These are phyloP conservation scores for Eremochloa ophiuroides DNA, from an alignment of 176 grass and related monocot species.

Conservation along the genomic window DNA sequence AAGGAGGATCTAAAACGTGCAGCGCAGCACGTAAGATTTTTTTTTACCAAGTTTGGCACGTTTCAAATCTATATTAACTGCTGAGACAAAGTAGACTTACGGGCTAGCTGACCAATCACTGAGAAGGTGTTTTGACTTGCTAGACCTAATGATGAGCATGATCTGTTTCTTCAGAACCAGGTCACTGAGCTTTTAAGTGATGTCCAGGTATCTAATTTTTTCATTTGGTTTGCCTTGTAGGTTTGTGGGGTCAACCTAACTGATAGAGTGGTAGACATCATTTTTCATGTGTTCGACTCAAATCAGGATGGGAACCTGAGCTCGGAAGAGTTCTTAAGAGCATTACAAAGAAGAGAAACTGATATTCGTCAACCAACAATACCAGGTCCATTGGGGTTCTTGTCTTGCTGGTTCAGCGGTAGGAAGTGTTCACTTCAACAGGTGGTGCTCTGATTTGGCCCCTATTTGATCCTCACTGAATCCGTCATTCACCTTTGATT, in stretches of 20 bases:
- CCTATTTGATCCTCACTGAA: neutral
- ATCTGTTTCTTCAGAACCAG: neutral
- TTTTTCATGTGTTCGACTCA: conserved; percentile 81
- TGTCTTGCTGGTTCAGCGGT: conserved; percentile 59
- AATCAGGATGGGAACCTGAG: conserved; percentile 76
- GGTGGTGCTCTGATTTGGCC: conserved; percentile 5
- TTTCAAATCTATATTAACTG: neutral
- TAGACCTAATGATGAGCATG: neutral
- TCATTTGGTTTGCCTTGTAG: conserved; percentile 21
- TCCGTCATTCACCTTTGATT: neutral
- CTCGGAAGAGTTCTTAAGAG: conserved; percentile 69
- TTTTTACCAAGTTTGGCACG: neutral
- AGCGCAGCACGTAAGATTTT: conserved; percentile 58
- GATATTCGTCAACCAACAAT: conserved; percentile 46
- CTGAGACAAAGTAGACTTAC: neutral
- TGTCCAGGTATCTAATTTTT: neutral
- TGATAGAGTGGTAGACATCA: conserved; percentile 72
- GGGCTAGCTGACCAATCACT: neutral
- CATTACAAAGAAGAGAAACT: conserved; percentile 66
- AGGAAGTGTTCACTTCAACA: conserved; percentile 29
- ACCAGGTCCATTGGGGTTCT: conserved; percentile 32
- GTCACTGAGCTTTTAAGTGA: neutral
- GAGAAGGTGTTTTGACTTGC: neutral
- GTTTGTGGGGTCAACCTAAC: conserved; percentile 68
- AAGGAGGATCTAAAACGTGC: conserved; percentile 88